A percentile compares a stretch with the other conserved stretches of the same genome.
Evolutionary conservation across 192 early-diverging fungal genomes (phyloP).

Genomic region (Pilobolus umbonatus): DNA sequence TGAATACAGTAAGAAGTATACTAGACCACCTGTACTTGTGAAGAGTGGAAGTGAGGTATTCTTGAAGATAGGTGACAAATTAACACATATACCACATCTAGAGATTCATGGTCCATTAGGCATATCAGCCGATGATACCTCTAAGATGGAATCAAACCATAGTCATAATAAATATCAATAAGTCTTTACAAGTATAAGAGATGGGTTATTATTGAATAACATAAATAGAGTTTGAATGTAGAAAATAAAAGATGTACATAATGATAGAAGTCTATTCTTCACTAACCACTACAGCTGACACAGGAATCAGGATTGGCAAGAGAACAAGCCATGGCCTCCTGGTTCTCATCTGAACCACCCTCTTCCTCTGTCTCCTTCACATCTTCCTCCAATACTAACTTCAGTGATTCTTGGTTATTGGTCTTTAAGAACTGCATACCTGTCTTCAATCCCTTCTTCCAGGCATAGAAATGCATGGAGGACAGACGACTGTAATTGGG

Average conservation of each 20-base stretch:
- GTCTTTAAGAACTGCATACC: constrained; percentile 96
- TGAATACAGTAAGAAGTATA: constrained; percentile 51
- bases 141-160: background rate
- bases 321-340: constrained; percentile 25
- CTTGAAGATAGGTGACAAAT: constrained; percentile 40
- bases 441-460: constrained; percentile 94
- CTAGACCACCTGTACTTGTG: constrained; percentile 61
- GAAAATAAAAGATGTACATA: background rate
- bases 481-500: constrained; percentile 88
- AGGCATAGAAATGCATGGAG: constrained; percentile 97
- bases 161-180: background rate
- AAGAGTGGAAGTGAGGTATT: constrained; percentile 66
- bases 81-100: constrained; percentile 22
- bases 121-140: constrained; percentile 10
- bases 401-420: constrained; percentile 88
- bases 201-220: no score
- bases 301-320: constrained; percentile 90
- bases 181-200: background rate
- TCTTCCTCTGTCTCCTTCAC: constrained; percentile 32
- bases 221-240: constrained; percentile 1
- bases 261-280: constrained; percentile 14
- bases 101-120: constrained; percentile 40
- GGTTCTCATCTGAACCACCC: constrained; percentile 26
- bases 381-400: constrained; percentile 87
- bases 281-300: constrained; percentile 83